These are phyloP conservation scores for Xerocomus brunneocitrinus DNA, from an alignment of 768 basidiomycete species.

Conservation along the genomic window DNA sequence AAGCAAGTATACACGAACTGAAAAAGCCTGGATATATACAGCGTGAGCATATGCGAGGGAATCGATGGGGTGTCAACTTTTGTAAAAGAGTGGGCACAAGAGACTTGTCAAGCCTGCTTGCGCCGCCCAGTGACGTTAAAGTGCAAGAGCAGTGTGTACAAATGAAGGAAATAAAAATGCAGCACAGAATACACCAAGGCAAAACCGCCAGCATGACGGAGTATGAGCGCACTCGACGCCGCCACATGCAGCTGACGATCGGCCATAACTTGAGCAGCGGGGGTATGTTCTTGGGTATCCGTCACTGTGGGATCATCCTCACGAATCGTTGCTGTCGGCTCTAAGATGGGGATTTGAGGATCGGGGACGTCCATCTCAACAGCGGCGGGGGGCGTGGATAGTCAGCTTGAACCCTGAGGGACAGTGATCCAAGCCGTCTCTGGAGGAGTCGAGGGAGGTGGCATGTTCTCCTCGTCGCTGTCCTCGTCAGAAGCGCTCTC, in stretches of 20 bases:
- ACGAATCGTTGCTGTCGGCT: slow-evolving; percentile 19
- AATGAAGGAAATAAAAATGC: slow-evolving; percentile 40
- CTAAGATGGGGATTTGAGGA: slow-evolving; percentile 20
- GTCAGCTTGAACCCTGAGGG: slow-evolving; percentile 28
- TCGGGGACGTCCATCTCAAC: slow-evolving; percentile 15
- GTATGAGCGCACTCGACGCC: slow-evolving; percentile 23
- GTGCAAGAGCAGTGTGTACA: slow-evolving; percentile 40
- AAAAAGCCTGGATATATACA: slow-evolving; percentile 30
- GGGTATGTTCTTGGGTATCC: slow-evolving; percentile 20
- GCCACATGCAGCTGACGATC: slow-evolving; percentile 24
- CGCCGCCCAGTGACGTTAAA: slow-evolving; percentile 28
- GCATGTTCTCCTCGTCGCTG: slow-evolving; percentile 40
- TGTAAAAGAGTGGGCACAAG: slow-evolving; percentile 3
- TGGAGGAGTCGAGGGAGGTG: slow-evolving; percentile 28
- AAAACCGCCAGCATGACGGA: slow-evolving; percentile 34
- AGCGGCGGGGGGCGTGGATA: slow-evolving; percentile 19
- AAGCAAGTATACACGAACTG: slow-evolving; percentile 25
- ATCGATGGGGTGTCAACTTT: slow-evolving; percentile 3
- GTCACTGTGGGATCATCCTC: slow-evolving; percentile 22
- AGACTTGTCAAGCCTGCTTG: slow-evolving; percentile 25
- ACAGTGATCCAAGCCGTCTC: slow-evolving; percentile 29
- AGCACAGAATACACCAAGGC: slow-evolving; percentile 38
- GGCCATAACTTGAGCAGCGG: slow-evolving; percentile 13
- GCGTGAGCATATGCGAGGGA: slow-evolving; percentile 22
- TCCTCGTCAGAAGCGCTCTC: slow-evolving; percentile 36